phyloP scores from a whole-genome alignment of 2,329 filamentous ascomycete genomes.

The Epichloe coenophiala region DNA sequence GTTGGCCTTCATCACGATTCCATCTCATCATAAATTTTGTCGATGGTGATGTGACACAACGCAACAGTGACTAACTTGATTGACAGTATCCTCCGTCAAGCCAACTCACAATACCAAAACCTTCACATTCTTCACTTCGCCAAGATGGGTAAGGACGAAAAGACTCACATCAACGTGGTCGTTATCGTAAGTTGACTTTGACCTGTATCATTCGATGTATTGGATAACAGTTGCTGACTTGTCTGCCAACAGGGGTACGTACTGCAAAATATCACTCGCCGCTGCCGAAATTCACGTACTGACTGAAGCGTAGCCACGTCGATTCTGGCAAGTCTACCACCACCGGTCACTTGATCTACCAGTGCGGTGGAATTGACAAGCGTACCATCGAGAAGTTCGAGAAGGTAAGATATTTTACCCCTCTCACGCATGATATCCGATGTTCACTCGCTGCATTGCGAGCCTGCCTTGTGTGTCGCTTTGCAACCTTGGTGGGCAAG shows the following conservation, averaged over 20 bases:
- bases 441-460: neutral
- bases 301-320: conserved; percentile 57
- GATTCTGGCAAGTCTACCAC: conserved; percentile 99
- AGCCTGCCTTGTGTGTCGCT: neutral
- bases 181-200: conserved; percentile 53
- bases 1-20: conserved; percentile 8
- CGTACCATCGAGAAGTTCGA: conserved; percentile 99
- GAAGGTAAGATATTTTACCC: conserved; percentile 57
- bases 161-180: conserved; percentile 95
- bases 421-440: neutral
- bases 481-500: neutral
- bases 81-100: conserved; percentile 3
- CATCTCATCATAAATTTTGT: neutral
- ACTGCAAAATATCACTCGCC: neutral
- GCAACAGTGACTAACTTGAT: neutral
- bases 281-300: conserved; percentile 18
- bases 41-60: neutral
- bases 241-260: conserved; percentile 15
- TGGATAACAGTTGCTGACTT: conserved; percentile 8
- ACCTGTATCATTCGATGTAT: neutral
- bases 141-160: conserved; percentile 65
- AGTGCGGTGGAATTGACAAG: conserved; percentile 99
- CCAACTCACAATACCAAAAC: conserved; percentile 5
- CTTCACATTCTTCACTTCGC: neutral
- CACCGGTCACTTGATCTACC: conserved; percentile 96